Conservation (phyloP, 1,139 yeast species). For the Geotrichum bryndzae region DNA sequence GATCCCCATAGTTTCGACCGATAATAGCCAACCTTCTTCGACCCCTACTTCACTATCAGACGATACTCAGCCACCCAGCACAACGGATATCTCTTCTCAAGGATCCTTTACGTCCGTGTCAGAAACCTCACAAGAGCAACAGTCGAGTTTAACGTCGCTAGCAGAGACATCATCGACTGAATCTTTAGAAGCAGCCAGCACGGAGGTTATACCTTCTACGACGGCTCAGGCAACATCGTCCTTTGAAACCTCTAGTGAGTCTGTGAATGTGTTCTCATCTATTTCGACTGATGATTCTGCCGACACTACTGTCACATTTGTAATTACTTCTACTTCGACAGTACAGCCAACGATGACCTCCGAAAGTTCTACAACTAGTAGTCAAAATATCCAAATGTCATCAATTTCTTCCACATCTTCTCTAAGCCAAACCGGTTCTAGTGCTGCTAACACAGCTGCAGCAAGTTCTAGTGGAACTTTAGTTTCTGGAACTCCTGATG, state of each 20-base stretch:
- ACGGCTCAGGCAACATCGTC: neutral
- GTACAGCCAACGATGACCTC: slow-evolving; percentile 1
- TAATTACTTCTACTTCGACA: slow-evolving; percentile 17
- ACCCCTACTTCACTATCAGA: neutral
- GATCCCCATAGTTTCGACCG: neutral
- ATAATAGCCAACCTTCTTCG: neutral
- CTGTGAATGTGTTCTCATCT: neutral
- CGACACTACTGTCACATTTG: slow-evolving; percentile 17
- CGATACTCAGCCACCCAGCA: neutral
- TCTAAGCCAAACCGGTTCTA: neutral
- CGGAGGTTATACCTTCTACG: neutral
- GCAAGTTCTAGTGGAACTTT: slow-evolving; percentile 1
- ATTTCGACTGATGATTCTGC: slow-evolving; percentile 9
- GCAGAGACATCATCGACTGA: neutral
- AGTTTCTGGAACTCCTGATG: neutral
- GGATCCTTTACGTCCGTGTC: neutral
- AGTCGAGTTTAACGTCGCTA: neutral
- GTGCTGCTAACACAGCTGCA: neutral
- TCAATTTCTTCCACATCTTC: neutral
- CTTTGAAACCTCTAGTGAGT: neutral
- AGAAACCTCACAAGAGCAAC: neutral
- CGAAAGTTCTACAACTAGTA: neutral
- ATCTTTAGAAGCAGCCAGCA: neutral
- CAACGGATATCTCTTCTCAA: neutral
- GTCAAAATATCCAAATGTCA: neutral